Evolutionary conservation across 768 basidiomycete species (phyloP).

Genomic region (Dentipellis fragilis): DNA sequence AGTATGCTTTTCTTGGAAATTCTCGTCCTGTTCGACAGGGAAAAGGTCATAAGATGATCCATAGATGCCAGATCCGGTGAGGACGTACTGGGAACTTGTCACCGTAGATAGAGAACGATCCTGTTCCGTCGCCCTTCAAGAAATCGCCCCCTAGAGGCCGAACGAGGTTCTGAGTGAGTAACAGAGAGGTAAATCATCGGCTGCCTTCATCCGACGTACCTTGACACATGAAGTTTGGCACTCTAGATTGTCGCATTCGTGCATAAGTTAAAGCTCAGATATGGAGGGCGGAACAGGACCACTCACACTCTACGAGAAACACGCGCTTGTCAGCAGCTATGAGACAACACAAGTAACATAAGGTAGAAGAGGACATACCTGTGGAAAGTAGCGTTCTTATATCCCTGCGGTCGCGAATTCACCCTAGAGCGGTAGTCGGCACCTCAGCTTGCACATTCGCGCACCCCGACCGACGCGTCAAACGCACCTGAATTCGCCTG

Average conservation of each 20-base stretch:
- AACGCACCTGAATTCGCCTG: constrained; percentile 84
- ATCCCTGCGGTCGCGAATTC: constrained; percentile 81
- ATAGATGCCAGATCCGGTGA: background rate
- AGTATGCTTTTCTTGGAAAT: constrained; percentile 83
- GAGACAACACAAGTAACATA: constrained; percentile 15
- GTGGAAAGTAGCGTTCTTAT: constrained; percentile 87
- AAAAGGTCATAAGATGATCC: background rate
- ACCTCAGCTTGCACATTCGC: background rate
- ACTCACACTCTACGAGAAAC: constrained; percentile 53
- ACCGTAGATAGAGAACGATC: constrained; percentile 94
- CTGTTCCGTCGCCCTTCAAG: constrained; percentile 89
- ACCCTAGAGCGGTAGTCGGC: constrained; percentile 34
- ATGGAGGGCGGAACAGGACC: background rate
- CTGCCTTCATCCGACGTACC: constrained; percentile 30
- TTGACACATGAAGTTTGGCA: constrained; percentile 96
- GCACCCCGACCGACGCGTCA: background rate
- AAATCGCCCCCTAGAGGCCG: constrained; percentile 75
- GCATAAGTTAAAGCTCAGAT: constrained; percentile 10
- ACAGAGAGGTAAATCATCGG: background rate
- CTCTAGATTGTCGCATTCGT: constrained; percentile 32
- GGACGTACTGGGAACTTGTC: constrained; percentile 76
- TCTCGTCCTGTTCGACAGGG: constrained; percentile 63
- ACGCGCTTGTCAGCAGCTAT: constrained; percentile 16
- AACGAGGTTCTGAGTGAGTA: no score
- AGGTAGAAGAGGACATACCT: constrained; percentile 39